A percentile compares a stretch with the other conserved stretches of the same genome.
phyloP scores from a whole-genome alignment of 306 rosid genomes.

The Senna tora region DNA sequence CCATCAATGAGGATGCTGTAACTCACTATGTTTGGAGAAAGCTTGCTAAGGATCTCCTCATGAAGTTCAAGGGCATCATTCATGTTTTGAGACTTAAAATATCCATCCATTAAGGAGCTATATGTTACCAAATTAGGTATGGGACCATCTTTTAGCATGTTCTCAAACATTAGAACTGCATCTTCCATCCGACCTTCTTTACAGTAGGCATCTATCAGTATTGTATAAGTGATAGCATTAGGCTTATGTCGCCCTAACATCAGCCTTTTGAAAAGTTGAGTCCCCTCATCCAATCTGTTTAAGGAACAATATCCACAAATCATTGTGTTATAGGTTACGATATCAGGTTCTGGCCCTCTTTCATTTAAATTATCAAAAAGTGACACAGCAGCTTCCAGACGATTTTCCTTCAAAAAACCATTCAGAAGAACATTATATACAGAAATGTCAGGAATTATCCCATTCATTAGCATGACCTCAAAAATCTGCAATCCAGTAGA shows the following conservation, averaged over 20 bases:
- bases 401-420: slow-evolving; percentile 28
- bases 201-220: slow-evolving; percentile 38
- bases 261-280: slow-evolving; percentile 30
- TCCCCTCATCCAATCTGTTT: slow-evolving; percentile 36
- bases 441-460: slow-evolving; percentile 35
- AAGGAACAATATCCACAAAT: slow-evolving; percentile 40
- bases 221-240: slow-evolving; percentile 42
- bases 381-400: slow-evolving; percentile 17
- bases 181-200: slow-evolving; percentile 40
- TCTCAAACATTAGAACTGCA: slow-evolving; percentile 36
- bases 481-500: slow-evolving; percentile 15
- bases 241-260: slow-evolving; percentile 32
- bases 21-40: slow-evolving; percentile 45
- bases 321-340: slow-evolving; percentile 43
- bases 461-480: slow-evolving; percentile 32
- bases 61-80: slow-evolving; percentile 37
- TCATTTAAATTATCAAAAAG: slow-evolving; percentile 30
- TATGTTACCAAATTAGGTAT: slow-evolving; percentile 41
- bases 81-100: slow-evolving; percentile 34
- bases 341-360: slow-evolving; percentile 37
- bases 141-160: slow-evolving; percentile 35
- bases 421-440: slow-evolving; percentile 37
- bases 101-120: slow-evolving; percentile 46
- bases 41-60: slow-evolving; percentile 37
- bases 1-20: slow-evolving; percentile 48